Conservation (phyloP, 345 rosid species). For the Eutrema japonicum region DNA sequence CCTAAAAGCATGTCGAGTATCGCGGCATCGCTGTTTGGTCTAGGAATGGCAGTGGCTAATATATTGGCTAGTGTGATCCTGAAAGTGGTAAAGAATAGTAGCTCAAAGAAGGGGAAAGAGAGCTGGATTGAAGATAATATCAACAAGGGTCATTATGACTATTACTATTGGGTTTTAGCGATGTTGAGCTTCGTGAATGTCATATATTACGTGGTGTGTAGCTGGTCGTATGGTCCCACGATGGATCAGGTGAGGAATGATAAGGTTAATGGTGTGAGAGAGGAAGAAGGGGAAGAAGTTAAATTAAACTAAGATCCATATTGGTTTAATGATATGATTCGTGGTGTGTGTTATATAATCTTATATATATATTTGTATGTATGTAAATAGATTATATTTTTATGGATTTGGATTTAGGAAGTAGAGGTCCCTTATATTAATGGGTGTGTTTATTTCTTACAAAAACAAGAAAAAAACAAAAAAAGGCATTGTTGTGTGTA, state of each 20-base stretch:
- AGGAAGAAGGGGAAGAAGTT: slow-evolving; percentile 47
- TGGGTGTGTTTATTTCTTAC: slow-evolving; percentile 27
- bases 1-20: slow-evolving; percentile 84
- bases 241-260: slow-evolving; percentile 46
- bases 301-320: slow-evolving; percentile 30
- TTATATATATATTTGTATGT: slow-evolving; percentile 23
- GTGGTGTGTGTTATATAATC: slow-evolving; percentile 29
- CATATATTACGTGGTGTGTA: slow-evolving; percentile 66
- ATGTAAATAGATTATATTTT: slow-evolving; percentile 40
- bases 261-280: slow-evolving; percentile 48
- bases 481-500: slow-evolving; percentile 21
- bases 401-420: slow-evolving; percentile 40
- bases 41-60: slow-evolving; percentile 74
- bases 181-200: slow-evolving; percentile 60
- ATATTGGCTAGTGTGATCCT: slow-evolving; percentile 64
- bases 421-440: slow-evolving; percentile 21
- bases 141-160: slow-evolving; percentile 74
- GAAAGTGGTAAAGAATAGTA: slow-evolving; percentile 50
- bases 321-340: background rate
- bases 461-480: background rate
- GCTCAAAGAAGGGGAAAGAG: slow-evolving; percentile 50
- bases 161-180: slow-evolving; percentile 79
- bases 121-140: slow-evolving; percentile 78
- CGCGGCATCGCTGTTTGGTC: slow-evolving; percentile 61
- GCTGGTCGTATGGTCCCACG: slow-evolving; percentile 79